These are phyloP conservation scores for Letharia lupina DNA, from an alignment of 495 filamentous ascomycete genomes.

Conservation along the genomic window DNA sequence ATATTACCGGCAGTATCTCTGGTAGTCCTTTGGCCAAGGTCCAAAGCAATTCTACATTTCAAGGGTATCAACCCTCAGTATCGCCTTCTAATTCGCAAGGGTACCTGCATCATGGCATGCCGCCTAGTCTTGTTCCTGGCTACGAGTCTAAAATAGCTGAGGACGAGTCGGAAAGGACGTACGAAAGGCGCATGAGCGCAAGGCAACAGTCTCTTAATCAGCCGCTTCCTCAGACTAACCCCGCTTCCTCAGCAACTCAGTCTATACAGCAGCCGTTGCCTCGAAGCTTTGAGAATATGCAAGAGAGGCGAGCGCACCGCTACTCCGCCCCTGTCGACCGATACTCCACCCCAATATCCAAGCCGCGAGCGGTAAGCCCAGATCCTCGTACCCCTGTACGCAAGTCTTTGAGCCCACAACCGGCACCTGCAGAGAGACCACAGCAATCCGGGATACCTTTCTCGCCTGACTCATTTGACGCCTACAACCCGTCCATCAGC, in stretches of 20 bases:
- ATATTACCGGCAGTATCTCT: constrained; percentile 10
- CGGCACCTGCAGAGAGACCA: constrained; percentile 44
- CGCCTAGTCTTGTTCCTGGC: constrained; percentile 61
- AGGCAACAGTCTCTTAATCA: constrained; percentile 9
- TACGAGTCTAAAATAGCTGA: constrained; percentile 52
- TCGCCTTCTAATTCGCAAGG: constrained; percentile 28
- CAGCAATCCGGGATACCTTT: constrained; percentile 64
- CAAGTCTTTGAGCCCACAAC: constrained; percentile 72
- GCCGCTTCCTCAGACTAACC: neutral
- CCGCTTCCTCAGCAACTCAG: neutral
- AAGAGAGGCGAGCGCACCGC: constrained; percentile 23
- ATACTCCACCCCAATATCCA: constrained; percentile 28
- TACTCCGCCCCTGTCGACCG: constrained; percentile 20
- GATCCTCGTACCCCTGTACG: constrained; percentile 54
- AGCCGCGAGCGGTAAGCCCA: constrained; percentile 49
- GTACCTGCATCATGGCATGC: constrained; percentile 36
- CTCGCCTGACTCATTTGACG: constrained; percentile 79
- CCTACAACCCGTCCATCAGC: constrained; percentile 52
- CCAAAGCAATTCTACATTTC: constrained; percentile 19
- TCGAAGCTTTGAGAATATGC: constrained; percentile 9
- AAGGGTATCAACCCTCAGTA: constrained; percentile 12
- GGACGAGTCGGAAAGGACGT: constrained; percentile 46
- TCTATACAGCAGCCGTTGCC: constrained; percentile 1
- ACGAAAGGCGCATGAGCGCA: constrained; percentile 34
- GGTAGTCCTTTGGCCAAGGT: constrained; percentile 24